Evolutionary conservation across 192 early-diverging fungal species (phyloP).

Genomic region (Coemansia sp.): DNA sequence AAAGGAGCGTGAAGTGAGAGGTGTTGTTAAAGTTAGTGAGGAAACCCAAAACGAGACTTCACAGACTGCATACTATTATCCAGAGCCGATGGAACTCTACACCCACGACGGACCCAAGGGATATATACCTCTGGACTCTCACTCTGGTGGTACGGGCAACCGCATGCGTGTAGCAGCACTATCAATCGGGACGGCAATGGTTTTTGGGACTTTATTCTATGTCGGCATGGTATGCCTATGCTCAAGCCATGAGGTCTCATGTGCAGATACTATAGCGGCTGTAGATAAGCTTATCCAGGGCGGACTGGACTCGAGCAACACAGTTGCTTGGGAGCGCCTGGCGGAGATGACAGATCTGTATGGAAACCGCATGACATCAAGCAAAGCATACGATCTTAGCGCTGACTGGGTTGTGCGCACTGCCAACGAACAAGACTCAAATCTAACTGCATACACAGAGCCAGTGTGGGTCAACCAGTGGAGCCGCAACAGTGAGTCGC

Average conservation of each 20-base stretch:
- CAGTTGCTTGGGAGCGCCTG: conserved; percentile 61
- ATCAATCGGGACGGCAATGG: conserved; percentile 9
- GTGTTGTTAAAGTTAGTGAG: background rate
- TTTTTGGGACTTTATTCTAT: conserved; percentile 14
- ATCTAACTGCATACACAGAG: conserved; percentile 56
- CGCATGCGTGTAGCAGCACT: conserved; percentile 25
- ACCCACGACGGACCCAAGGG: conserved; percentile 12
- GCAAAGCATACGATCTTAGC: conserved; percentile 53
- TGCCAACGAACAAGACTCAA: conserved; percentile 35
- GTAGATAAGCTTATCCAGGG: conserved; percentile 32
- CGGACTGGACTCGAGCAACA: conserved; percentile 35
- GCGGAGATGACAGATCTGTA: conserved; percentile 65
- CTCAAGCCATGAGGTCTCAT: background rate
- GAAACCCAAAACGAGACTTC: background rate
- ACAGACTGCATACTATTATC: background rate
- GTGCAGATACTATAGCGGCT: conserved; percentile 23
- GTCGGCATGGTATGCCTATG: background rate
- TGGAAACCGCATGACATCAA: conserved; percentile 59
- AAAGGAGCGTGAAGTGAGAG: background rate
- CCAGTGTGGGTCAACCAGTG: conserved; percentile 58
- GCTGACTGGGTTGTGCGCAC: conserved; percentile 59
- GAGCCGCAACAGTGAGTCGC: conserved; percentile 58
- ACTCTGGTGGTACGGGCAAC: conserved; percentile 4
- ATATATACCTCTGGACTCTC: conserved; percentile 16
- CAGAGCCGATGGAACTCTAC: conserved; percentile 9